Evolutionary conservation across 176 grass and related monocot species (phyloP), one percentile per base, ranked within the genome.

Genomic region (Neostapfia colusana): DNA sequence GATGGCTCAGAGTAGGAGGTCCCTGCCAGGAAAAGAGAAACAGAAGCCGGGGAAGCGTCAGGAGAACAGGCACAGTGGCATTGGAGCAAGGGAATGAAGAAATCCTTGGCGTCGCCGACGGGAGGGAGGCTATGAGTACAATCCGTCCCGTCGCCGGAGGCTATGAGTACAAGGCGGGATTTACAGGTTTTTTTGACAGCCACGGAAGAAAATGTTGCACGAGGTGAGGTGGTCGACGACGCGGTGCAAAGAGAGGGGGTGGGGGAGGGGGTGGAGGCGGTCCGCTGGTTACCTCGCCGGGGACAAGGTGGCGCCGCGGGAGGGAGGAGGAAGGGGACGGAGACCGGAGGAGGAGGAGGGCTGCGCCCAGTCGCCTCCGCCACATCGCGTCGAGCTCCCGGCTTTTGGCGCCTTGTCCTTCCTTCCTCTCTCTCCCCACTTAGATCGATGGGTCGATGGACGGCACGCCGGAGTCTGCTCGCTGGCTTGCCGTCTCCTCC

Each of bases 351-450:
- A 88, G 69, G 42, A 74, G 51, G 17, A n/a, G n/a, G n/a, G n/a
- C n/a, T n/a, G 62, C 25, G 43, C 54, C 81, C 35, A 83, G 11
- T 42, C 75, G 80, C 69, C 86, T 72, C 75, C 69, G 64, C 75
- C 54, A 79, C 81, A 88, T 88, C 79, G 40, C 39, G 26, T 16
- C 18, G 59, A 43, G 9, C 8, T 34, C 18, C 27, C 64, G 16
- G 24, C 23, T n/a, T n/a, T n/a, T n/a, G n/a, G n/a, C n/a, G n/a
- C n/a, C n/a, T n/a, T n/a, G n/a, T n/a, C 59, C 38, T 23, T 31
- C 12, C 63, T 53, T 74, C 21, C 2, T 15, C 2, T 4, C 21
- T 15, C 49, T 12, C 48, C 48, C 39, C 24, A 14, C 8, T 8
- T 23, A 39, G 72, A 7, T 44, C 51, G 55, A 8, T 25, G 6